A percentile compares a stretch with the other conserved stretches of the same genome.
Conservation (phyloP, 1,139 yeast genomes). For the Magnusiomyces clavatus region DNA sequence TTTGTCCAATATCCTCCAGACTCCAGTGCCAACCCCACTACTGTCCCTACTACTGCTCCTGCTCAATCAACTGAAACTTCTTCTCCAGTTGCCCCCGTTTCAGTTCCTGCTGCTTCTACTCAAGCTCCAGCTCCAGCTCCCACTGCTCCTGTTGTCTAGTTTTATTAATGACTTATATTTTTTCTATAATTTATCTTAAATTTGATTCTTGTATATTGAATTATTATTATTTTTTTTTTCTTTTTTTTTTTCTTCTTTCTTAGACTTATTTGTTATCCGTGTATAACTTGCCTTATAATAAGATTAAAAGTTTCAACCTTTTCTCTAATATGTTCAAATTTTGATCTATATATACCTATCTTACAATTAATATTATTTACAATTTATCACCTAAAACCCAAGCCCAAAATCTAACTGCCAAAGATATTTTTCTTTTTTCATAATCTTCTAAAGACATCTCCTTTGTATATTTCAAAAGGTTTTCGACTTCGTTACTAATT, state of each 20-base stretch:
- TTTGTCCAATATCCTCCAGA: slow-evolving; percentile 38
- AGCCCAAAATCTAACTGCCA: slow-evolving; percentile 43
- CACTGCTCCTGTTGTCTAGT: slow-evolving; percentile 10
- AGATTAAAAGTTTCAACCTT: no score
- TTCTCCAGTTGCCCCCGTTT: slow-evolving; percentile 4
- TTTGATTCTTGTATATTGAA: background rate
- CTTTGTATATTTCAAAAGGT: slow-evolving; percentile 47
- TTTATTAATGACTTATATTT: background rate
- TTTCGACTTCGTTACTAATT: slow-evolving; percentile 57
- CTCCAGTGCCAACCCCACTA: slow-evolving; percentile 1
- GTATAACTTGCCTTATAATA: no score
- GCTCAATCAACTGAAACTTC: slow-evolving; percentile 1
- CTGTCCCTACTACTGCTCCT: slow-evolving; percentile 5
- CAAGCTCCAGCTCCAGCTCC: slow-evolving; percentile 5
- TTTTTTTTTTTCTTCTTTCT: slow-evolving; percentile 15
- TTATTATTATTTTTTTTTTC: background rate
- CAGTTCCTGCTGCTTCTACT: slow-evolving; percentile 9
- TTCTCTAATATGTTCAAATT: no score
- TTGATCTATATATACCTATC: no score
- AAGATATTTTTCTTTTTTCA: slow-evolving; percentile 51
- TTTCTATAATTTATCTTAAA: background rate
- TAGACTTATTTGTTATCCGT: no score
- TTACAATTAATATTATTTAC: slow-evolving; percentile 1
- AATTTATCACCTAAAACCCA: slow-evolving; percentile 43
- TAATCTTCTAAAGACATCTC: slow-evolving; percentile 51